A percentile compares a stretch with the other conserved stretches of the same genome.
phyloP scores from a whole-genome alignment of 306 rosid genomes.

The Carpinus fangiana region DNA sequence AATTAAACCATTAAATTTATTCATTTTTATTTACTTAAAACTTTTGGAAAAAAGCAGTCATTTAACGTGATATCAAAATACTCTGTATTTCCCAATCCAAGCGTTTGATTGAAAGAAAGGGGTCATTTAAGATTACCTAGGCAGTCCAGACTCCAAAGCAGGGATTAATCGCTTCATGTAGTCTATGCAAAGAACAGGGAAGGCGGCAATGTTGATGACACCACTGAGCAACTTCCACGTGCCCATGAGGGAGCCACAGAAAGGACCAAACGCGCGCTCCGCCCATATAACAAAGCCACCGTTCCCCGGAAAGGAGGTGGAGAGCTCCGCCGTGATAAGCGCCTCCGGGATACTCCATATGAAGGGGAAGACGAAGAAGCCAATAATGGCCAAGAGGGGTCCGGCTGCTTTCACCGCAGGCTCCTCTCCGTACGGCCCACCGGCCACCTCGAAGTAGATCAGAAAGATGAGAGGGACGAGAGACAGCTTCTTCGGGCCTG shows the following conservation, averaged over 20 bases:
- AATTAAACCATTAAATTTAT: no score
- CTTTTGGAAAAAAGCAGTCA: no score
- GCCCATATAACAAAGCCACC: slow-evolving; percentile 83
- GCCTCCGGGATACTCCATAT: slow-evolving; percentile 76
- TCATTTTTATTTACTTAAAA: no score
- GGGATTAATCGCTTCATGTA: slow-evolving; percentile 48
- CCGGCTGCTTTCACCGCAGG: slow-evolving; percentile 55
- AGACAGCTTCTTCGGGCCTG: slow-evolving; percentile 34
- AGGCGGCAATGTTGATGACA: slow-evolving; percentile 63
- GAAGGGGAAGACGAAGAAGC: slow-evolving; percentile 57
- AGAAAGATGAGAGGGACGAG: slow-evolving; percentile 60
- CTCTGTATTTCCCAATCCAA: no score
- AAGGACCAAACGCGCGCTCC: slow-evolving; percentile 74
- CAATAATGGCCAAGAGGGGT: slow-evolving; percentile 55
- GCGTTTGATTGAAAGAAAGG: no score
- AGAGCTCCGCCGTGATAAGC: slow-evolving; percentile 67
- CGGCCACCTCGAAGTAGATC: slow-evolving; percentile 72
- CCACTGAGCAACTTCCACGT: slow-evolving; percentile 56
- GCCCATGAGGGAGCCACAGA: slow-evolving; percentile 71
- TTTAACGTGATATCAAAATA: no score
- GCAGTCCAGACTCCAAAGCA: slow-evolving; percentile 28
- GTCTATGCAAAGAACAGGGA: slow-evolving; percentile 53
- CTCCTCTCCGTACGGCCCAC: slow-evolving; percentile 79
- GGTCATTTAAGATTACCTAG: slow-evolving; percentile 8
- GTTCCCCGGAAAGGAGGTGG: slow-evolving; percentile 63